Evolutionary conservation across 208 protist species (phyloP).

Genomic region (Acanthamoeba culbertsoni): DNA sequence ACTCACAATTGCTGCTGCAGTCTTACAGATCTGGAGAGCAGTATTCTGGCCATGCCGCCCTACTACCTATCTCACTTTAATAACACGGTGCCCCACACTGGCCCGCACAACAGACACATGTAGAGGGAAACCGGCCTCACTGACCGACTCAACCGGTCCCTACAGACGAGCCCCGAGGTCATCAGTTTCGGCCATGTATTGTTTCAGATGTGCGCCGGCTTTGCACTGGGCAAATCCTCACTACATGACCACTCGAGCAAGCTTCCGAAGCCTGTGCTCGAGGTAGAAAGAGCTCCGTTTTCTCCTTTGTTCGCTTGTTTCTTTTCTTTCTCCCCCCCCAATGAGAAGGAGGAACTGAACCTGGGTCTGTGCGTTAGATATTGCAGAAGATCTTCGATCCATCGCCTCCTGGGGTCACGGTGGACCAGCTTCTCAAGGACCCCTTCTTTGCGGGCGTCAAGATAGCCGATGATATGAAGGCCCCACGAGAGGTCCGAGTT

Average conservation of each 20-base stretch:
- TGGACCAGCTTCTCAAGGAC: background rate
- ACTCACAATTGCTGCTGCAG: too few relatives aligned
- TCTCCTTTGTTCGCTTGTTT: too few relatives aligned
- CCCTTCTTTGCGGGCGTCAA: constrained; percentile 41
- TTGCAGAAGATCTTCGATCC: constrained; percentile 20
- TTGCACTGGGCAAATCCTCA: background rate
- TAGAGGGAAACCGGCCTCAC: background rate
- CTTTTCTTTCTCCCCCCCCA: too few relatives aligned
- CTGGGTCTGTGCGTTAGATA: too few relatives aligned
- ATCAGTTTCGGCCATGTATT: constrained; percentile 33
- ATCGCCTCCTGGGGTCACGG: background rate
- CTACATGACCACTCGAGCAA: background rate
- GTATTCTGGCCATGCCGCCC: background rate
- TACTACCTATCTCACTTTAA: background rate
- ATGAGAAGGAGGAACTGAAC: too few relatives aligned
- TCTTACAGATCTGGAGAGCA: constrained; percentile 15
- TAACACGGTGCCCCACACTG: background rate
- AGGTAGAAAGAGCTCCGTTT: too few relatives aligned
- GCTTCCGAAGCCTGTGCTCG: background rate
- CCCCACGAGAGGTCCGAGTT: background rate
- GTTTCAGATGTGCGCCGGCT: constrained; percentile 15
- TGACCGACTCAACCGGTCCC: background rate
- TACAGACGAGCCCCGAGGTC: constrained; percentile 11
- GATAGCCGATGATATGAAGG: background rate
- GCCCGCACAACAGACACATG: background rate